Evolutionary conservation across 495 filamentous ascomycete genomes (phyloP).

Genomic region (Annulohypoxylon maeteangense): DNA sequence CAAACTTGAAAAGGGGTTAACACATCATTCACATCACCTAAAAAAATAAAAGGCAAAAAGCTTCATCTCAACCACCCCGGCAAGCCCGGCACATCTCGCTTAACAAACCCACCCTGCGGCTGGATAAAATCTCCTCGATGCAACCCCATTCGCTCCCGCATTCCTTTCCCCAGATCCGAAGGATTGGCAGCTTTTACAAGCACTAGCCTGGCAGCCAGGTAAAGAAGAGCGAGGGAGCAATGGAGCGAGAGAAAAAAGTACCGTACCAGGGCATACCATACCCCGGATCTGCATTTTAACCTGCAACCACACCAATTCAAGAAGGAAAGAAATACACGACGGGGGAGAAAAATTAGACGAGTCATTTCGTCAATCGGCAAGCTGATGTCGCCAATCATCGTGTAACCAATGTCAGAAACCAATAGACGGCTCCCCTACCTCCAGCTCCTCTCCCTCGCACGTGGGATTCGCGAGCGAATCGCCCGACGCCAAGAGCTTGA

Average conservation of each 20-base stretch:
- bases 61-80: slow-evolving; percentile 5
- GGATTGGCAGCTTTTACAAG: slow-evolving; percentile 12
- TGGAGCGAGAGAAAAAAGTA: not conserved
- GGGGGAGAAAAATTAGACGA: slow-evolving; percentile 21
- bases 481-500: slow-evolving; percentile 23
- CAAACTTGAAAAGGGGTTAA: not conserved
- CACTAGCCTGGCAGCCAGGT: slow-evolving; percentile 2
- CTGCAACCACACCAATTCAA: not conserved
- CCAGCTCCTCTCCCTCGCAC: slow-evolving; percentile 34
- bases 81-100: slow-evolving; percentile 15
- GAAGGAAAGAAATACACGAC: not conserved
- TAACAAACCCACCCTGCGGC: slow-evolving; percentile 19
- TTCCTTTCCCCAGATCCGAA: slow-evolving; percentile 34
- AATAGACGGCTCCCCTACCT: not conserved
- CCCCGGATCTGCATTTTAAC: slow-evolving; percentile 35
- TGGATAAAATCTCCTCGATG: slow-evolving; percentile 36
- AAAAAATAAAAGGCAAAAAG: too few relatives aligned
- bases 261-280: not conserved
- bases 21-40: not conserved
- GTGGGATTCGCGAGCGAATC: slow-evolving; percentile 23
- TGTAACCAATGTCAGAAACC: slow-evolving; percentile 26
- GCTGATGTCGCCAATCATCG: slow-evolving; percentile 43
- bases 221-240: not conserved
- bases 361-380: slow-evolving; percentile 45
- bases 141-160: slow-evolving; percentile 27